phyloP scores from a whole-genome alignment of 1,284 basidiomycete genomes.

The Moesziomyces globuligerus region DNA sequence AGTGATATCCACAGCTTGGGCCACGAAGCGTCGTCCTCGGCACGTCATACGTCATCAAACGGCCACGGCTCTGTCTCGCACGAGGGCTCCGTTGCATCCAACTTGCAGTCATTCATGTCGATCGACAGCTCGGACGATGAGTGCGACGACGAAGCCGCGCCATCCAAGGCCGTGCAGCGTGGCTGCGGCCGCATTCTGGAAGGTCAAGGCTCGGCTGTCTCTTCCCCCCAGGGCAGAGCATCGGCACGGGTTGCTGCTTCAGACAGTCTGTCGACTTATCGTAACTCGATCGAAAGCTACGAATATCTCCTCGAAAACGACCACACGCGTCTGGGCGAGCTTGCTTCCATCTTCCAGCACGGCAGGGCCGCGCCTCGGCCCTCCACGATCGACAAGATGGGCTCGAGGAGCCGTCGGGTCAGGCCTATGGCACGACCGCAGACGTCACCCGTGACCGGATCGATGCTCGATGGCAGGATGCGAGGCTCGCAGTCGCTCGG shows the following conservation, averaged over 20 bases:
- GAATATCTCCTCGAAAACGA: constrained; percentile 32
- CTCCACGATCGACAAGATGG: not conserved
- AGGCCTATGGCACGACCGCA: constrained; percentile 13
- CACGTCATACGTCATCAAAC: constrained; percentile 2
- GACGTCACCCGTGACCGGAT: not conserved
- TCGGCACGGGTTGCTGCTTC: not conserved
- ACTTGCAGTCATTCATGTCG: constrained; percentile 45
- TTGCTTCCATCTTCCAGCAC: constrained; percentile 30
- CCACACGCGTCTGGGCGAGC: constrained; percentile 20
- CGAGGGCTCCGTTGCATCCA: constrained; percentile 10
- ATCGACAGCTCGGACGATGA: constrained; percentile 49
- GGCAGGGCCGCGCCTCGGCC: not conserved
- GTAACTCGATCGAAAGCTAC: constrained; percentile 39
- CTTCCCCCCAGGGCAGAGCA: constrained; percentile 2
- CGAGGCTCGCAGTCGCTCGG: not conserved
- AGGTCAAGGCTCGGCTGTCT: not conserved
- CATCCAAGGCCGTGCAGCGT: not conserved
- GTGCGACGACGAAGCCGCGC: constrained; percentile 10
- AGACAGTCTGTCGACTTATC: constrained; percentile 22
- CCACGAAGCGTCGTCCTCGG: constrained; percentile 2
- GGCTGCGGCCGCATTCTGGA: not conserved
- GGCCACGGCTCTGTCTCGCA: constrained; percentile 20
- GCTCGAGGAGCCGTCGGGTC: constrained; percentile 3
- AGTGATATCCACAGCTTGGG: constrained; percentile 6
- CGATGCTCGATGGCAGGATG: not conserved